Conservation (phyloP, 805 yeast species). For the Hanseniaspora valbyensis region DNA sequence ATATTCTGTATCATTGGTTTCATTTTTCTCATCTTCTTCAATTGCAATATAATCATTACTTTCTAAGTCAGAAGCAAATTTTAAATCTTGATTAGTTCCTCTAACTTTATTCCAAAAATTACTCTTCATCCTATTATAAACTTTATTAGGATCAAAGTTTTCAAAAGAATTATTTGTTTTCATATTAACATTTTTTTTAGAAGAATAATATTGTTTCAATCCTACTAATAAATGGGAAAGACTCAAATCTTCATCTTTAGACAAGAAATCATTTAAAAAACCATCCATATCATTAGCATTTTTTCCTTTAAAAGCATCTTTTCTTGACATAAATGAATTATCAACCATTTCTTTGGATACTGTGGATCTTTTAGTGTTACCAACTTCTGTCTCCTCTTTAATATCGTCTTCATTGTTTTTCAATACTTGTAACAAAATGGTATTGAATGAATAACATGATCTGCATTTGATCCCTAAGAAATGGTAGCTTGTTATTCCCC, state of each 20-base stretch:
- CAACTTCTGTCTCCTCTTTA: slow-evolving; percentile 14
- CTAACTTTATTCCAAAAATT: background rate
- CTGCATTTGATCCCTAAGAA: slow-evolving; percentile 79
- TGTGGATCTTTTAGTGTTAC: slow-evolving; percentile 8
- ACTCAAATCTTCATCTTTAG: slow-evolving; percentile 15
- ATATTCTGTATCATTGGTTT: too few species aligned
- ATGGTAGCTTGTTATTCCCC: slow-evolving; percentile 64
- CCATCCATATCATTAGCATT: slow-evolving; percentile 7
- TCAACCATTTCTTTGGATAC: slow-evolving; percentile 13
- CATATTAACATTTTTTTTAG: background rate
- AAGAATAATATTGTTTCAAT: slow-evolving; percentile 6
- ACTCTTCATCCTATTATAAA: background rate
- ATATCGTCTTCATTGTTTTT: slow-evolving; percentile 40
- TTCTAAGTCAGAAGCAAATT: too few species aligned
- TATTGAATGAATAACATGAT: slow-evolving; percentile 79
- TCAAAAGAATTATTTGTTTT: background rate
- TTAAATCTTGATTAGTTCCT: too few species aligned
- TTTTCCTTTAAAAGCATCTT: background rate
- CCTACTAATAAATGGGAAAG: slow-evolving; percentile 12
- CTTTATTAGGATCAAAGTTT: background rate
- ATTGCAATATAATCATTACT: too few species aligned
- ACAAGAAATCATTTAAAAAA: slow-evolving; percentile 11
- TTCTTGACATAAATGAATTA: slow-evolving; percentile 6
- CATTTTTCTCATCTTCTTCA: too few species aligned
- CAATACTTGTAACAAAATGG: slow-evolving; percentile 57